Percentiles rank a stretch among this genome's conserved stretches.
phyloP scores from a whole-genome alignment of 192 early-diverging fungal species.

The Rhizophlyctis rosea region DNA sequence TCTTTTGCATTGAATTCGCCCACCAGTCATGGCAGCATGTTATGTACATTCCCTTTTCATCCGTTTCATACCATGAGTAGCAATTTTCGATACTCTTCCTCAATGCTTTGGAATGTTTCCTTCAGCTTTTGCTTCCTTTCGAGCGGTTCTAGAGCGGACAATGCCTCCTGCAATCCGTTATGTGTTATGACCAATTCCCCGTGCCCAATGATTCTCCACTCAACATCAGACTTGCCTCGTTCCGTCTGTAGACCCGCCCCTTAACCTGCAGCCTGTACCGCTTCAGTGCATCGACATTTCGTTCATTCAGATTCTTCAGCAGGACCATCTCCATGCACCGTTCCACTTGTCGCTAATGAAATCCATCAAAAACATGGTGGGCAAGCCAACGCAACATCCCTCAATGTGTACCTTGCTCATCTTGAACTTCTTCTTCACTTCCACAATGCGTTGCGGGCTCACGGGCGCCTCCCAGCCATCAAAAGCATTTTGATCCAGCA shows the following conservation, averaged over 20 bases:
- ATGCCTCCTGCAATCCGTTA: slow-evolving; percentile 51
- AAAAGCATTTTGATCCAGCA: slow-evolving; percentile 58
- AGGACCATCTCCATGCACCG: slow-evolving; percentile 80
- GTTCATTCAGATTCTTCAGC: slow-evolving; percentile 59
- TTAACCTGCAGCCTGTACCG: slow-evolving; percentile 81
- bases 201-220: neutral
- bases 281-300: slow-evolving; percentile 42
- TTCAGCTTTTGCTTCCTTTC: slow-evolving; percentile 72
- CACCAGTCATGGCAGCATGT: no score
- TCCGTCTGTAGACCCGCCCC: slow-evolving; percentile 74
- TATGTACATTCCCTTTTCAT: no score
- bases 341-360: slow-evolving; percentile 67
- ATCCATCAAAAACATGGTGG: neutral
- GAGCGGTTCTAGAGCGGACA: slow-evolving; percentile 58
- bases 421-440: slow-evolving; percentile 63
- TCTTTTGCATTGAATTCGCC: no score
- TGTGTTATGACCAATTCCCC: slow-evolving; percentile 7
- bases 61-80: no score
- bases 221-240: slow-evolving; percentile 44
- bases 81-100: slow-evolving; percentile 75
- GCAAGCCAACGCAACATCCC: slow-evolving; percentile 1
- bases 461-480: slow-evolving; percentile 64
- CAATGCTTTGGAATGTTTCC: slow-evolving; percentile 70
- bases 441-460: slow-evolving; percentile 34
- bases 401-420: slow-evolving; percentile 61